Conservation (phyloP, 257 asterid genomes). For the Mitragyna speciosa region DNA sequence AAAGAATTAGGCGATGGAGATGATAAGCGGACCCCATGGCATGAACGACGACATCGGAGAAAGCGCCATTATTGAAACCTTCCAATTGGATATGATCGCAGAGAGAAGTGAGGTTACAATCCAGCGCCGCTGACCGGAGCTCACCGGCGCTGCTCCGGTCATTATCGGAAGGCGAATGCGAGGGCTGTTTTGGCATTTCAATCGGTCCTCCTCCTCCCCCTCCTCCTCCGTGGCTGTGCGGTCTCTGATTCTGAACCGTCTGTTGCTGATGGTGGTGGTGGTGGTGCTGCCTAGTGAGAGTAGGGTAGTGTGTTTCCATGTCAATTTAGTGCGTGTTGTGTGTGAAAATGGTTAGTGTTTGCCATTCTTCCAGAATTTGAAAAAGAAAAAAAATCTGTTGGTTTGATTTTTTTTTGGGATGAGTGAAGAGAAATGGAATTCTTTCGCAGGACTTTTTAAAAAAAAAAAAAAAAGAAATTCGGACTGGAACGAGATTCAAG, state of each 20-base stretch:
- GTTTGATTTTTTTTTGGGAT: background rate
- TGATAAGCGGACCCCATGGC: conserved; percentile 78
- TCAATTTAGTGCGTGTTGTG: background rate
- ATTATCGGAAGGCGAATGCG: conserved; percentile 40
- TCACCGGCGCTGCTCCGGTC: conserved; percentile 46
- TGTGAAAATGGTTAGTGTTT: background rate
- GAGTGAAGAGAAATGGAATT: background rate
- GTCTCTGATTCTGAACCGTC: conserved; percentile 24
- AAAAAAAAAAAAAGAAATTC: too few relatives aligned
- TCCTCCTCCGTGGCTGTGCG: conserved; percentile 29
- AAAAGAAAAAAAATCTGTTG: background rate
- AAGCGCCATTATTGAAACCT: conserved; percentile 81
- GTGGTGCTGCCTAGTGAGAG: conserved; percentile 19
- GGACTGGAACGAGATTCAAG: too few relatives aligned
- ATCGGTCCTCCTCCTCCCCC: conserved; percentile 43
- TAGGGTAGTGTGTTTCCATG: conserved; percentile 31
- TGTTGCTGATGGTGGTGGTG: background rate
- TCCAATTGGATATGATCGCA: conserved; percentile 90
- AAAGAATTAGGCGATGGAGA: conserved; percentile 90
- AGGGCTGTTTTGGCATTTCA: conserved; percentile 62
- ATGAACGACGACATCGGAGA: conserved; percentile 82
- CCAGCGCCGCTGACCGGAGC: conserved; percentile 43
- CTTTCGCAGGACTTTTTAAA: too few relatives aligned
- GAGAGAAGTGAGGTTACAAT: conserved; percentile 83
- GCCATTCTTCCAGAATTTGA: background rate